Evolutionary conservation across 2,329 filamentous ascomycete genomes (phyloP), one percentile per base, ranked within the genome.

Genomic region (Penicillium hordei): DNA sequence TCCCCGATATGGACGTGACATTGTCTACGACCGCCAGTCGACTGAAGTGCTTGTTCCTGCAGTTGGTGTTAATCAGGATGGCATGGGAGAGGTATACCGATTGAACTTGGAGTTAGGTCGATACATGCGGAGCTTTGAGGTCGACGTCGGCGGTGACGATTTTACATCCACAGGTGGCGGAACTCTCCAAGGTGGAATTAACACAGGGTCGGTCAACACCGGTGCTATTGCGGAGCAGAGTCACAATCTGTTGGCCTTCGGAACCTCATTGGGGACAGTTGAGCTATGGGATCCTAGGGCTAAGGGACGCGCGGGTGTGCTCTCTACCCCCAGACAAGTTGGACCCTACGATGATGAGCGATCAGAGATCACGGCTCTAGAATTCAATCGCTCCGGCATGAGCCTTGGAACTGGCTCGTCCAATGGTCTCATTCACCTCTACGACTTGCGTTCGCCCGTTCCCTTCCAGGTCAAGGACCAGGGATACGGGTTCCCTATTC

Each of bases 261-360:
- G 95, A 52, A 99, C 94, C 1, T 93, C 91, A 3, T 80, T 94
- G 56, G 93, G 94, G n/a, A 96, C 93, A 0, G 91, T 97, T 27
- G 94, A 99, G 72, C 93, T 97, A 70, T 99, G 93, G 91, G 94
- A 99, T 72, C 85, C 93, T 1, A 85, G 94, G 59, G 92, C 90
- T 31, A 89, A 91, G 70, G 89, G 88, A 54, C 83, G 91, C 57
- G 89, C 93, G 12, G 93, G 91, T 17, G 83, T 93, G 19, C 79
- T 99, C 2, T 82, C 88, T 13, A 83, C 80, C 1, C 83, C 82
- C 4, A 61, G 73, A 7, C 74, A 79, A 31, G 60, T 66, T 34
- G 75, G 76, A 56, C 72, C 66, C 56, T 66, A 72, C 36, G 72
- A 79, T 40, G 67, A 68, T 40, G 67, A 68, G 10, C 75, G 80